Conservation (phyloP, 1,284 basidiomycete species). For the Pascua sp. region DNA sequence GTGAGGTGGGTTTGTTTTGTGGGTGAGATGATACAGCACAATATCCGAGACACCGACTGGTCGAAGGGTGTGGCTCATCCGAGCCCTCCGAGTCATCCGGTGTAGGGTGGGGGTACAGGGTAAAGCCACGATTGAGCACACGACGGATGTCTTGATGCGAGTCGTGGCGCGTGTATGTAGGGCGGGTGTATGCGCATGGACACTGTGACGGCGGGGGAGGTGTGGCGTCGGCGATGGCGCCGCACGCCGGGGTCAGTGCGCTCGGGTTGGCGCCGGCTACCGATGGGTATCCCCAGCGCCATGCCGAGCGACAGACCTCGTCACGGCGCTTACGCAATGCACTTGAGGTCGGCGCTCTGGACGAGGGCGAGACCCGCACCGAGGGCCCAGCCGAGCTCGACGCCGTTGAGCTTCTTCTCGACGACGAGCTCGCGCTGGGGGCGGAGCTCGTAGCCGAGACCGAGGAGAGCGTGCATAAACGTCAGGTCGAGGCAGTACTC, state of each 20-base stretch:
- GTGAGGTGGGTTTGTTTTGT: too few species aligned
- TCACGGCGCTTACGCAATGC: constrained; percentile 38
- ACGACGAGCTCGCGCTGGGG: constrained; percentile 66
- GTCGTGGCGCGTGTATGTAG: too few species aligned
- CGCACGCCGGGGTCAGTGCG: too few species aligned
- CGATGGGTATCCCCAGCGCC: background rate
- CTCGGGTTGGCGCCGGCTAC: too few species aligned
- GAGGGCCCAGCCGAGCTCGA: constrained; percentile 92
- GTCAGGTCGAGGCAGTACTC: constrained; percentile 95
- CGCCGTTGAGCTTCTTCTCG: constrained; percentile 84
- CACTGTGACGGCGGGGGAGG: background rate
- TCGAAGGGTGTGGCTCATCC: too few species aligned
- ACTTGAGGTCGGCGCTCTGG: constrained; percentile 47
- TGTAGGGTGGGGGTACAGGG: too few species aligned
- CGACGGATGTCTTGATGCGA: too few species aligned
- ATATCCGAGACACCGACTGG: too few species aligned
- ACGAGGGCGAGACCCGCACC: constrained; percentile 73
- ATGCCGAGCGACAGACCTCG: too few species aligned
- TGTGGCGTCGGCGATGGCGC: background rate
- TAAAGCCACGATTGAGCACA: too few species aligned
- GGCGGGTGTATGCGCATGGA: background rate
- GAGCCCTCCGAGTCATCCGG: too few species aligned
- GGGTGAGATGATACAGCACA: too few species aligned
- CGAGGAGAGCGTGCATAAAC: constrained; percentile 85
- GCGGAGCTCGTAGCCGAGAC: constrained; percentile 75